Percentiles rank a stretch among this genome's conserved stretches.
These are phyloP conservation scores for Pythium folliculosum DNA, from an alignment of 352 stramenopile genomes.

Conservation along the genomic window DNA sequence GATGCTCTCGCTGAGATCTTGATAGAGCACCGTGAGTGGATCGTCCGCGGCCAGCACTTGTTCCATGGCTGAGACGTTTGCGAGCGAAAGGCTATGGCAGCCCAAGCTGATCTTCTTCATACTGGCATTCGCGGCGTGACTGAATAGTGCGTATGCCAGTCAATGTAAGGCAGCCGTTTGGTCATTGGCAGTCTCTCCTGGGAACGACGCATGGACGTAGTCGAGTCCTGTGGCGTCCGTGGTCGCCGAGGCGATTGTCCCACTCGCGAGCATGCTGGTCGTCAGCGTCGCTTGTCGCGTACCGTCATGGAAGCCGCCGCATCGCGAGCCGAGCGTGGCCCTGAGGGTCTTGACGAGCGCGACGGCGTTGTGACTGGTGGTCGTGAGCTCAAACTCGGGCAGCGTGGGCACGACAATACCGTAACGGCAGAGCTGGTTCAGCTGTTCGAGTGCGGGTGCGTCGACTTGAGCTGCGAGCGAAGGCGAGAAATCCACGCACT, in stretches of 20 bases:
- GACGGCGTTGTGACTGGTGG: background rate
- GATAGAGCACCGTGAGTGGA: background rate
- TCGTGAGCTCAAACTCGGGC: background rate
- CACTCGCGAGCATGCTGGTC: background rate
- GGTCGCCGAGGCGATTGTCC: background rate
- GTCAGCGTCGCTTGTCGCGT: background rate
- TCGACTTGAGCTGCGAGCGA: background rate
- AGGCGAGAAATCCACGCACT: background rate
- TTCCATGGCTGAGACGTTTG: background rate
- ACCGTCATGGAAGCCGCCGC: background rate
- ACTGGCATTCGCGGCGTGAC: background rate
- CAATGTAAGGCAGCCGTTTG: background rate
- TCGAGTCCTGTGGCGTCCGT: background rate
- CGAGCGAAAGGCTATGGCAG: background rate
- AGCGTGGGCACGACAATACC: background rate
- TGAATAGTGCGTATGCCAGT: slow-evolving; percentile 7
- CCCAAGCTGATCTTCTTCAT: background rate
- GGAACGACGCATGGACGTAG: background rate
- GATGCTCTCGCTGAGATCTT: background rate
- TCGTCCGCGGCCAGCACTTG: background rate
- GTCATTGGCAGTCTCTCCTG: background rate
- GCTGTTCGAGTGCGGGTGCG: background rate
- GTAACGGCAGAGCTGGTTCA: background rate
- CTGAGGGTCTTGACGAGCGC: background rate
- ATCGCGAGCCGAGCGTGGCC: background rate